A percentile compares a stretch with the other conserved stretches of the same genome.
These are phyloP conservation scores for Phyllosticta citribraziliensis DNA, from an alignment of 2,329 filamentous ascomycete species.

Conservation along the genomic window DNA sequence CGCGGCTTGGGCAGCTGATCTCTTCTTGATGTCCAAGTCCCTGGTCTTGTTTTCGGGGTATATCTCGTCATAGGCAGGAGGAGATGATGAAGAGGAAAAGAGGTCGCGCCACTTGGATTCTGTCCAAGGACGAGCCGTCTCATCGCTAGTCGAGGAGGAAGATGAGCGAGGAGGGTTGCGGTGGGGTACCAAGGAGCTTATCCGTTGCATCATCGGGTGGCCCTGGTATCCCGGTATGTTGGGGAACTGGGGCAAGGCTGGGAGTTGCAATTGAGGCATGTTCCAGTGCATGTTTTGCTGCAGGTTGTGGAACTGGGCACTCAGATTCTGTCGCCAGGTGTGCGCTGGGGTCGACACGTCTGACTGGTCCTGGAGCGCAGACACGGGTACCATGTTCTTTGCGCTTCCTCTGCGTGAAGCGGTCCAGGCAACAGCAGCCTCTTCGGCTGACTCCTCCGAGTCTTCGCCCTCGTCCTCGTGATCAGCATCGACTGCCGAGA, in stretches of 20 bases:
- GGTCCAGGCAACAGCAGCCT: background rate
- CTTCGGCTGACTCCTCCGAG: constrained; percentile 3
- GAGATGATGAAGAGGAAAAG: constrained; percentile 38
- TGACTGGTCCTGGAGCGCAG: background rate
- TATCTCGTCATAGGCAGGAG: constrained; percentile 71
- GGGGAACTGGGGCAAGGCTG: constrained; percentile 33
- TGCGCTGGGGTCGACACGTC: constrained; percentile 43
- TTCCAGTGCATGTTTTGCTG: constrained; percentile 61
- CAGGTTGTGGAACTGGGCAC: constrained; percentile 64
- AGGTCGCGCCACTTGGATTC: constrained; percentile 17
- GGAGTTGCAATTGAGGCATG: constrained; percentile 47
- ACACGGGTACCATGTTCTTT: background rate
- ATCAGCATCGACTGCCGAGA: constrained; percentile 4
- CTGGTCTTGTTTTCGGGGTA: constrained; percentile 46
- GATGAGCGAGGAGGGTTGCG: constrained; percentile 38
- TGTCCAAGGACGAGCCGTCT: constrained; percentile 28
- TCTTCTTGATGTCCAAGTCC: constrained; percentile 38
- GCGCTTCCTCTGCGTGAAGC: constrained; percentile 6
- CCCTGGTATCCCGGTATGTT: constrained; percentile 63
- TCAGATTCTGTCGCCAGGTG: constrained; percentile 51
- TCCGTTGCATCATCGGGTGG: constrained; percentile 57
- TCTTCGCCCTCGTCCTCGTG: constrained; percentile 8
- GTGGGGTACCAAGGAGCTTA: constrained; percentile 63
- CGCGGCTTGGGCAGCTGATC: constrained; percentile 48
- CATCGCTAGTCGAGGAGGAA: background rate